phyloP scores from a whole-genome alignment of 129 eudicot genomes.

The carrot (Daucus carota) region DH1_v3.0 NC_030389.2:27229501-27230000 shows the following conservation, averaged over 20 bases:
- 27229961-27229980: background rate
- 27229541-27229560: too few species aligned
- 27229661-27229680: too few species aligned
- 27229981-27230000: background rate
- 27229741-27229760: slow-evolving; percentile 2
- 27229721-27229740: too few species aligned
- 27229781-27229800: background rate
- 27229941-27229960: background rate
- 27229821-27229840: background rate
- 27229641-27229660: background rate
- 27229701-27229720: slow-evolving; percentile 3
- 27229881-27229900: background rate
- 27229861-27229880: slow-evolving; percentile 1
- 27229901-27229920: background rate
- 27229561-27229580: too few species aligned
- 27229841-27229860: background rate
- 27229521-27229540: too few species aligned
- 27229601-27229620: too few species aligned
- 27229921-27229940: slow-evolving; percentile 2
- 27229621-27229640: background rate
- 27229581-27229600: too few species aligned
- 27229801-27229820: slow-evolving; percentile 5
- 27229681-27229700: slow-evolving; percentile 1
- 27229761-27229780: background rate
- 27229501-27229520: too few species aligned